Conservation (phyloP, 148 eudicot species). For the Vaccinium myrtillus region DNA sequence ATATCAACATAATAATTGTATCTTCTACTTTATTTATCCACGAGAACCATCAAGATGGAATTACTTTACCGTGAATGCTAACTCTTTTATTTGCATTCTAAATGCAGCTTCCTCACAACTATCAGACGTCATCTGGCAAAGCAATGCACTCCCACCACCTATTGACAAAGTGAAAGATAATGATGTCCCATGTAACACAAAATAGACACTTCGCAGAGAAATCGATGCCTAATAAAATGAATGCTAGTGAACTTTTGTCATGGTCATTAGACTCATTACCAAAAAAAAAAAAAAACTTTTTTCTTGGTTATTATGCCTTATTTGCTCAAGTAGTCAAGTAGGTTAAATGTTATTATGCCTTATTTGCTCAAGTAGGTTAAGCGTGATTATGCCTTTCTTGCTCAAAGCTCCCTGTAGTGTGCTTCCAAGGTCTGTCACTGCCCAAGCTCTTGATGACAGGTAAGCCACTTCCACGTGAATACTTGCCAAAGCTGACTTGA, state of each 20-base stretch:
- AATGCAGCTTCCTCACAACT: slow-evolving; percentile 58
- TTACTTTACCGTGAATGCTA: slow-evolving; percentile 68
- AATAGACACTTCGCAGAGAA: not conserved
- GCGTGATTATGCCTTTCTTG: not conserved
- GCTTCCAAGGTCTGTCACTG: not conserved
- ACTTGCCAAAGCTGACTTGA: not conserved
- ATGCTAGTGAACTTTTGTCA: not conserved
- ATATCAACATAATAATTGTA: not conserved
- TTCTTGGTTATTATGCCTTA: not conserved
- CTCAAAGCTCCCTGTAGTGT: not conserved
- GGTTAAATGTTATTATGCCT: not conserved
- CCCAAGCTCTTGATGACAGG: no score
- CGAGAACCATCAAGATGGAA: not conserved
- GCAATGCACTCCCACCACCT: slow-evolving; percentile 99
- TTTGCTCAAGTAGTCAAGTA: not conserved
- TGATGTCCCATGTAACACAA: not conserved
- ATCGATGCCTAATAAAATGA: not conserved
- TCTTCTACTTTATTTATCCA: not conserved
- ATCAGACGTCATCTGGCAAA: slow-evolving; percentile 82
- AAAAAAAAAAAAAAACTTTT: no score
- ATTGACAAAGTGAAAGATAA: slow-evolving; percentile 10
- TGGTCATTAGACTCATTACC: not conserved
- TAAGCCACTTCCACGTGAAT: not conserved
- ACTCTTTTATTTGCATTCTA: slow-evolving; percentile 71
- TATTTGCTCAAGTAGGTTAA: not conserved